Conservation (phyloP, 345 rosid species). For the Erysimum cheiranthoides region DNA sequence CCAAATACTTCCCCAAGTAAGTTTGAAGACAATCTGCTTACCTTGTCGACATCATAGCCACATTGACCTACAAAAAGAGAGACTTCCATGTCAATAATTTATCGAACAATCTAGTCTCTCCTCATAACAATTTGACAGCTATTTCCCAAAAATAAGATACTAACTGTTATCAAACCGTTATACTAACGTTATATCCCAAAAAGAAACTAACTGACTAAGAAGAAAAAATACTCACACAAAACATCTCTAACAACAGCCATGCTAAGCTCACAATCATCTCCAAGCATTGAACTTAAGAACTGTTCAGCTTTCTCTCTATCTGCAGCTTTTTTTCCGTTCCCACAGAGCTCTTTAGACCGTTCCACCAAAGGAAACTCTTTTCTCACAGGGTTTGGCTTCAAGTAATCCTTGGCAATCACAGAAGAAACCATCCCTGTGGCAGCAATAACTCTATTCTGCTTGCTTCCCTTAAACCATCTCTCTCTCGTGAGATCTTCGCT, state of each 20-base stretch:
- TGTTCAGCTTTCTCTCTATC: slow-evolving; percentile 68
- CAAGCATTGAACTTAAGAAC: slow-evolving; percentile 79
- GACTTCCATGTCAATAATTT: slow-evolving; percentile 16
- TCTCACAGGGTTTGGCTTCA: slow-evolving; percentile 51
- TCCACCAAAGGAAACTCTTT: slow-evolving; percentile 37
- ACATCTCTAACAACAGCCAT: slow-evolving; percentile 84
- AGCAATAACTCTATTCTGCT: slow-evolving; percentile 71
- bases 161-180: neutral
- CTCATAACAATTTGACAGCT: neutral
- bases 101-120: neutral
- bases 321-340: slow-evolving; percentile 35
- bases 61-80: slow-evolving; percentile 74
- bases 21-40: slow-evolving; percentile 45
- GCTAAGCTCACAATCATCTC: slow-evolving; percentile 70
- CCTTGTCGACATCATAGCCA: slow-evolving; percentile 78
- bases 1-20: slow-evolving; percentile 35
- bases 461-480: slow-evolving; percentile 48
- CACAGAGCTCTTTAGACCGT: slow-evolving; percentile 36
- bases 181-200: neutral
- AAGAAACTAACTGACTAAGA: slow-evolving; percentile 5
- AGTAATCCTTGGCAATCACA: slow-evolving; percentile 77
- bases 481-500: slow-evolving; percentile 39
- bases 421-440: slow-evolving; percentile 85
- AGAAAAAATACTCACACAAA: slow-evolving; percentile 58
- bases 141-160: too few relatives aligned